Evolutionary conservation across 1,284 basidiomycete genomes (phyloP).

Genomic region (Heterobasidion parviporum): DNA sequence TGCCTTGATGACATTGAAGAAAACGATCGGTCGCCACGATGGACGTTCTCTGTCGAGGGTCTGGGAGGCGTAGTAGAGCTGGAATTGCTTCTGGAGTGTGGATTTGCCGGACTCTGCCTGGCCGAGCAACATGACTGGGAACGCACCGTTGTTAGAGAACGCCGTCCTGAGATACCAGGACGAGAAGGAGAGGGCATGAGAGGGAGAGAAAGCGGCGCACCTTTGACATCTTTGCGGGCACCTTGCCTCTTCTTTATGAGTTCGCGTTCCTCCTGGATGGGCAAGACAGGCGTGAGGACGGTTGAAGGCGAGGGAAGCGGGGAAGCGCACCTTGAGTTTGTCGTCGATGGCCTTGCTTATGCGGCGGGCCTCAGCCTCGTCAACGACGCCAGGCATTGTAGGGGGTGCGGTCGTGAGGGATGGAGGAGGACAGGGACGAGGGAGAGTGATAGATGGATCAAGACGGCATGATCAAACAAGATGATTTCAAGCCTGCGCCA

Average conservation of each 20-base stretch:
- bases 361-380: conserved; percentile 40
- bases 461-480: not conserved
- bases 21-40: conserved; percentile 70
- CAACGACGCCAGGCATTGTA: conserved; percentile 19
- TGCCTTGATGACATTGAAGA: conserved; percentile 75
- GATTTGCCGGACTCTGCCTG: conserved; percentile 79
- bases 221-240: conserved; percentile 55
- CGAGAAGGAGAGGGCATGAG: not conserved
- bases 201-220: conserved; percentile 23
- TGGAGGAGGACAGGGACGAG: not conserved
- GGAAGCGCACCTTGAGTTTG: conserved; percentile 46
- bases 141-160: not conserved
- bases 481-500: not conserved
- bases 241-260: conserved; percentile 35
- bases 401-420: not conserved
- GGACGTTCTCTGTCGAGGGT: conserved; percentile 62
- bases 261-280: conserved; percentile 44
- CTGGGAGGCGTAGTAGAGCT: conserved; percentile 66
- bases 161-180: not conserved
- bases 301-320: not conserved
- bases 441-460: not conserved
- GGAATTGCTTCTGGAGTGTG: conserved; percentile 74
- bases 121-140: conserved; percentile 48
- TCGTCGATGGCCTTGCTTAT: conserved; percentile 65
- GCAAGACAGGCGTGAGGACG: not conserved